Percentiles rank a stretch among this genome's conserved stretches.
phyloP scores from a whole-genome alignment of 2,329 filamentous ascomycete species.

The Trichothecium roseum region DNA sequence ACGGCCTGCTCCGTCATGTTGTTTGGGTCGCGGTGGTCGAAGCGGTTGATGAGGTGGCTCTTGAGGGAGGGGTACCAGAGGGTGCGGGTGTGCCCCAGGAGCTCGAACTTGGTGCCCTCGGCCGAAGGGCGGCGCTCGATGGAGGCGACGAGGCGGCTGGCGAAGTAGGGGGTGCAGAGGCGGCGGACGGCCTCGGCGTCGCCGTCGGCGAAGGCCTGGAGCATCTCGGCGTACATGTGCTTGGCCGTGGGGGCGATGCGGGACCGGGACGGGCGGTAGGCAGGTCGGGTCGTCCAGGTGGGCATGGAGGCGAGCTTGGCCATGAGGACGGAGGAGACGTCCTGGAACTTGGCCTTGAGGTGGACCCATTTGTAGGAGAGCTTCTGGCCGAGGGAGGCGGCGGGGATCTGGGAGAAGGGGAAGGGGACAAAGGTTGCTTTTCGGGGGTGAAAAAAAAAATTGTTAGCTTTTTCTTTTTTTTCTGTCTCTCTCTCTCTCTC shows the following conservation, averaged over 20 bases:
- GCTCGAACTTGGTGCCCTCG: constrained; percentile 40
- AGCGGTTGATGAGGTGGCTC: constrained; percentile 40
- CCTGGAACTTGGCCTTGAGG: constrained; percentile 22
- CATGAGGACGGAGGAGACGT: constrained; percentile 22
- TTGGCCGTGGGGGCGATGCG: constrained; percentile 42
- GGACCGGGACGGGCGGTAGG: constrained; percentile 30
- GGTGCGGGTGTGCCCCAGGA: constrained; percentile 36
- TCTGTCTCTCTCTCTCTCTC: no score
- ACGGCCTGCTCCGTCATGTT: constrained; percentile 39
- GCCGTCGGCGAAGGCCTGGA: constrained; percentile 48
- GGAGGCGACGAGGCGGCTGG: constrained; percentile 37
- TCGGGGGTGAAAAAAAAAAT: neutral
- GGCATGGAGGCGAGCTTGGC: constrained; percentile 36
- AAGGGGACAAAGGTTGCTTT: constrained; percentile 39
- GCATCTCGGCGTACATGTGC: constrained; percentile 50
- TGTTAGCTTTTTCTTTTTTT: neutral
- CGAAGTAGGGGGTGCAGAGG: constrained; percentile 44
- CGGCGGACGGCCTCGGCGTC: constrained; percentile 38
- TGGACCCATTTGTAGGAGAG: constrained; percentile 25
- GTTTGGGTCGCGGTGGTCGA: constrained; percentile 30
- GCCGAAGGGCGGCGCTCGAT: constrained; percentile 39
- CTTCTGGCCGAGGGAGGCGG: constrained; percentile 11
- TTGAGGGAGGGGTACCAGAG: constrained; percentile 37
- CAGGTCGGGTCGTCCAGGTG: constrained; percentile 25
- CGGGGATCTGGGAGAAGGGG: constrained; percentile 23